These are phyloP conservation scores for Trichoderma sp. DNA, from an alignment of 2,329 filamentous ascomycete species.

Conservation along the genomic window DNA sequence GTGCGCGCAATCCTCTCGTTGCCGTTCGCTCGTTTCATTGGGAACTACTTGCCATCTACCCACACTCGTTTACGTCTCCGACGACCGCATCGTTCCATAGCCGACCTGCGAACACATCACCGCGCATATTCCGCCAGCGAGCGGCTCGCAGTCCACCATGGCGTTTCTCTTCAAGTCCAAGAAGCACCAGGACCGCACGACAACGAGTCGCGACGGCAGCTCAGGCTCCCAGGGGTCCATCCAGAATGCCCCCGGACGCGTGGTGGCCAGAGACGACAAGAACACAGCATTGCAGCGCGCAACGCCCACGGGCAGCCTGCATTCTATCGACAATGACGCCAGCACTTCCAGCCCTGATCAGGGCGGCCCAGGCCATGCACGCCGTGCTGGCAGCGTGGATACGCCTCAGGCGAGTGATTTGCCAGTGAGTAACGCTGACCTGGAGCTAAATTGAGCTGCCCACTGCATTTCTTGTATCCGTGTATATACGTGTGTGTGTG, in stretches of 20 bases:
- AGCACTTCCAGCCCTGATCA: conserved; percentile 66
- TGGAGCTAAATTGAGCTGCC: neutral
- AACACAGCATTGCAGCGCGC: conserved; percentile 55
- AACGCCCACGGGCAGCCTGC: conserved; percentile 76
- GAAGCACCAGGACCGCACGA: conserved; percentile 67
- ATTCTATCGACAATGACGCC: conserved; percentile 65
- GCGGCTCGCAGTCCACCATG: conserved; percentile 58
- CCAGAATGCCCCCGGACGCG: conserved; percentile 51
- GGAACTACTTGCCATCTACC: conserved; percentile 2
- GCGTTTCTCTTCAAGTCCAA: conserved; percentile 83
- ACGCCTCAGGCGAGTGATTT: conserved; percentile 45
- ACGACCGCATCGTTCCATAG: conserved; percentile 1
- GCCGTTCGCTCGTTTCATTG: conserved; percentile 7
- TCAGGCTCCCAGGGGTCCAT: conserved; percentile 51
- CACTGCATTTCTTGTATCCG: neutral
- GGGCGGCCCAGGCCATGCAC: conserved; percentile 47
- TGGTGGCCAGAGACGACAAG: conserved; percentile 55
- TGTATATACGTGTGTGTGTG: neutral
- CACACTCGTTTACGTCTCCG: conserved; percentile 17
- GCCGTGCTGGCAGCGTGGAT: conserved; percentile 55
- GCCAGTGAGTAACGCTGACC: conserved; percentile 42
- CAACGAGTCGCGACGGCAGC: conserved; percentile 57
- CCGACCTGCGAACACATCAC: conserved; percentile 28
- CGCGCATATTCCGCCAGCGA: conserved; percentile 37
- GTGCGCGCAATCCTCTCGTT: conserved; percentile 23